These are phyloP conservation scores for Diaporthe ilicicola DNA, from an alignment of 2,329 filamentous ascomycete genomes.

Conservation along the genomic window DNA sequence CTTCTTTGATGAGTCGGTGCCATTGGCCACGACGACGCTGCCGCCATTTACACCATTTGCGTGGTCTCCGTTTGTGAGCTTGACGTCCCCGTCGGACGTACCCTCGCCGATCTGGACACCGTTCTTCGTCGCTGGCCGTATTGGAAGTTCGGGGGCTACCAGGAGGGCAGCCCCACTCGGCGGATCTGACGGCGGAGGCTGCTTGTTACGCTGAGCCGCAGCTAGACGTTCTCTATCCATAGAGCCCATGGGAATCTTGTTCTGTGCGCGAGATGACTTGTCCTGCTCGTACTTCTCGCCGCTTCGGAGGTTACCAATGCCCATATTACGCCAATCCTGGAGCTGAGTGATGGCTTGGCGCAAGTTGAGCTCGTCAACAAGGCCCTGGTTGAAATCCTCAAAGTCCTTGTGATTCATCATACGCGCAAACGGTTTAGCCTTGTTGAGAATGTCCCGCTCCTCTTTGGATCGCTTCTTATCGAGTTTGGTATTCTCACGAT, in stretches of 20 bases:
- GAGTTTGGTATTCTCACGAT: slow-evolving; percentile 85
- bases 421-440: slow-evolving; percentile 92
- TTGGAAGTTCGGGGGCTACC: slow-evolving; percentile 79
- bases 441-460: slow-evolving; percentile 88
- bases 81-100: slow-evolving; percentile 59
- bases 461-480: slow-evolving; percentile 98
- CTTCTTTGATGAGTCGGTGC: slow-evolving; percentile 53
- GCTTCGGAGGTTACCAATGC: slow-evolving; percentile 83
- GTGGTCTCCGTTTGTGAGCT: slow-evolving; percentile 47
- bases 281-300: slow-evolving; percentile 95
- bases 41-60: slow-evolving; percentile 59
- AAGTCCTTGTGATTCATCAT: slow-evolving; percentile 98
- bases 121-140: slow-evolving; percentile 57
- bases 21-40: slow-evolving; percentile 56
- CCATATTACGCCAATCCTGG: slow-evolving; percentile 90
- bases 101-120: slow-evolving; percentile 40
- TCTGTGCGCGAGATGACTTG: slow-evolving; percentile 79
- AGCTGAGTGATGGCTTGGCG: slow-evolving; percentile 89
- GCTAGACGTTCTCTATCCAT: slow-evolving; percentile 85
- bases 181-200: slow-evolving; percentile 72
- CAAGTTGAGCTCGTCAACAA: slow-evolving; percentile 91
- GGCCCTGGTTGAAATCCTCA: slow-evolving; percentile 81
- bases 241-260: slow-evolving; percentile 75
- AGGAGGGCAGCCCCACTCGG: slow-evolving; percentile 79
- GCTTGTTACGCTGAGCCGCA: slow-evolving; percentile 73